Evolutionary conservation across 805 yeast species (phyloP), one percentile per base, ranked within the genome.

Genomic region (Candida chilensis): DNA sequence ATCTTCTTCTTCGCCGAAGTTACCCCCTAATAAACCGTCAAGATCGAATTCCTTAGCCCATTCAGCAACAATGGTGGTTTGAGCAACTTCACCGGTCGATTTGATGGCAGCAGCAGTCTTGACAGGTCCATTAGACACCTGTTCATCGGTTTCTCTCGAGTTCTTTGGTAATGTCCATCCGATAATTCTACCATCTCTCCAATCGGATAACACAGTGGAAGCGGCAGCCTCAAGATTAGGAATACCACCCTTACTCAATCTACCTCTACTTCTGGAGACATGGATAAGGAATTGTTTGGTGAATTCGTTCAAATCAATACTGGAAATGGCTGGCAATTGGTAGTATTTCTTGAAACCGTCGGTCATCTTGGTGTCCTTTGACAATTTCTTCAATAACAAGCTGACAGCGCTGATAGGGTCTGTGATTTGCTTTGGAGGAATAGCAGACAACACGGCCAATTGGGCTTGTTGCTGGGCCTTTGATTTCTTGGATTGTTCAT

Each of bases 21-120:
- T 55, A 35, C 59, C 67, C 27, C 62, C 56, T 48, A 88, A 78
- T 39, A 88, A 65, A 4, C 83, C 85, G 52, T 85, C 96, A 42
- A 92, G 65, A 56, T 87, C 95, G 52, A 92, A 88, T 59, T 88
- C 98, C 54, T 85, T 72, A 14, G 96, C 78, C 96, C 97, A 92
- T 43, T 74, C 71, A 11, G 68, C 58, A n/a, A 92, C 98, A 45
- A 92, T 72, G 9, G 85, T 76, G 20, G 90, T 81, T n/a, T n/a
- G n/a, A n/a, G n/a, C n/a, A n/a, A n/a, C n/a, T n/a, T n/a, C n/a
- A n/a, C n/a, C n/a, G n/a, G n/a, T n/a, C n/a, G n/a, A n/a, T n/a
- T n/a, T n/a, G n/a, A n/a, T n/a, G n/a, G n/a, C n/a, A n/a, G n/a
- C n/a, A n/a, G n/a, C n/a, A n/a, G n/a, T n/a, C n/a, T n/a, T n/a